Evolutionary conservation across 305 asterid genomes (phyloP), one percentile per base, ranked within the genome.

Genomic region (Rubia occidens): DNA sequence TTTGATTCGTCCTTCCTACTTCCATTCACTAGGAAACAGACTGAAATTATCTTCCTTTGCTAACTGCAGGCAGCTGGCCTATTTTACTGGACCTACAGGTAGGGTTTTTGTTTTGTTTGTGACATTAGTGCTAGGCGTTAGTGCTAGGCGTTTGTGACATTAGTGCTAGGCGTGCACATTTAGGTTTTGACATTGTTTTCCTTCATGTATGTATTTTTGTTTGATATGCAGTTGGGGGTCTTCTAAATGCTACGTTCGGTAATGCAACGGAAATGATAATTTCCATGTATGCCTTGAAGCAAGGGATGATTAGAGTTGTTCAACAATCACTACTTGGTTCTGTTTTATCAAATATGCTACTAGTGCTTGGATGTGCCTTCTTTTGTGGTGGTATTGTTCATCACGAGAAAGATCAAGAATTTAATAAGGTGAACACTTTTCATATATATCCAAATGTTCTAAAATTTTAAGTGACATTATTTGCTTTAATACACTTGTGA

Each of bases 361-460:
- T 95, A 82, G 98, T 95, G 68, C 98, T 95, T 65, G 99, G 99
- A 58, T 95, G 98, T 37, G 97, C 99, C 79, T 95, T 95, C 83
- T 86, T 95, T 69, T 84, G 95, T 29, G 99, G 99, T 71, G 99
- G 99, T 66, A 76, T 91, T 6, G 89, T 84, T 78, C 95, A 91
- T 81, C 78, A 44, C 49, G 82, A 84, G 72, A 89, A 83, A 82
- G 90, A 91, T 61, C 99, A 95, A 83, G 71, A 67, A 58, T 95
- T 95, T 82, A 87, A 84, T 77, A 87, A 95, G 96, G 99, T 89
- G 49, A 68, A 62, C 59, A 49, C 29, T 73, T 66, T 42, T 47
- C 18, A 62, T 24, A 21, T 53, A 59, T 37, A 32, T 40, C 26
- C 49, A 49, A 13, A 14, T 47, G 11, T 47, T 11, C 5, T 15